Percentiles rank a stretch among this genome's conserved stretches.
These are phyloP conservation scores for Bryopsis sp. DNA, from an alignment of 139 green algal genomes.

Conservation along the genomic window DNA sequence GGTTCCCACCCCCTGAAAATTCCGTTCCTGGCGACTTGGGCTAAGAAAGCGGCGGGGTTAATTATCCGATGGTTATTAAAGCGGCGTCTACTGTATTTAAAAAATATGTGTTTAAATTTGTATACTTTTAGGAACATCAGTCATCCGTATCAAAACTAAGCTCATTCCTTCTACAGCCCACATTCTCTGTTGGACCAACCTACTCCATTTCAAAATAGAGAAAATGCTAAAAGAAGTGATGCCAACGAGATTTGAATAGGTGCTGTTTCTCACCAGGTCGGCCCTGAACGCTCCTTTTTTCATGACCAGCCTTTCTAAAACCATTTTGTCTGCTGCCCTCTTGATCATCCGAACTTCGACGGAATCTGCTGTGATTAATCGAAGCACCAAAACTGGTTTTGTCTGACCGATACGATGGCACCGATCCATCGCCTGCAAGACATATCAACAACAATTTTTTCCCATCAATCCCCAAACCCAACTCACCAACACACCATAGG, in stretches of 20 bases:
- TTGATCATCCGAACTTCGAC: slow-evolving; percentile 92
- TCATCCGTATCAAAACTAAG: no score
- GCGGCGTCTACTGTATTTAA: no score
- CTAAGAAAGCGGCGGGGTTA: no score
- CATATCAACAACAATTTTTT: background rate
- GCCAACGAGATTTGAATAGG: slow-evolving; percentile 9
- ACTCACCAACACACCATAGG: slow-evolving; percentile 5
- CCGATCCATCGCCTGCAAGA: slow-evolving; percentile 91
- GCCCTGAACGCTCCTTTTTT: slow-evolving; percentile 91
- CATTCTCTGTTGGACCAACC: no score
- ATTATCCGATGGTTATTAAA: no score
- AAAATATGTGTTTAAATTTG: background rate
- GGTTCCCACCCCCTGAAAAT: no score
- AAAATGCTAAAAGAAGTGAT: background rate
- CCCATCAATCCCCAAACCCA: no score
- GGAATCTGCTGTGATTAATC: slow-evolving; percentile 81
- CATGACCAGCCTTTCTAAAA: slow-evolving; percentile 87
- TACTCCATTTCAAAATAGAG: no score
- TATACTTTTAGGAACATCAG: background rate
- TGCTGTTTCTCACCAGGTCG: slow-evolving; percentile 23
- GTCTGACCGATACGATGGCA: slow-evolving; percentile 95
- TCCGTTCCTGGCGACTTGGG: no score
- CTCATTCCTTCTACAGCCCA: no score
- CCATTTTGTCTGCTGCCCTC: slow-evolving; percentile 80
- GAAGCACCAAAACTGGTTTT: slow-evolving; percentile 90